phyloP scores from a whole-genome alignment of 2,329 filamentous ascomycete species.

The Fusarium annulatum region DNA sequence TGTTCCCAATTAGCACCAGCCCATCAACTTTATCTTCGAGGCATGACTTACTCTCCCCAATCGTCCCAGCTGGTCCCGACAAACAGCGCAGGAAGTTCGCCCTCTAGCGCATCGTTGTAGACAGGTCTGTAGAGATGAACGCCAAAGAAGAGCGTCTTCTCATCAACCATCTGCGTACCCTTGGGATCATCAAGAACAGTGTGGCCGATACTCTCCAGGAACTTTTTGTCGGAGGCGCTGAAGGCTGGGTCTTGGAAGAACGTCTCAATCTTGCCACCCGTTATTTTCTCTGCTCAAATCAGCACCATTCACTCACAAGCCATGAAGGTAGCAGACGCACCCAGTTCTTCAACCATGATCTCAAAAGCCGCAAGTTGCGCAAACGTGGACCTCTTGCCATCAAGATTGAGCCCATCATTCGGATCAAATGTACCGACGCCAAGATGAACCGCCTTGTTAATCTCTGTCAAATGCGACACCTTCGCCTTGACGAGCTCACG shows the following conservation, averaged over 20 bases:
- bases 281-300: constrained; percentile 33
- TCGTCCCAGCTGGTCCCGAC: constrained; percentile 66
- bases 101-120: constrained; percentile 63
- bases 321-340: constrained; percentile 44
- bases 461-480: constrained; percentile 4
- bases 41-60: constrained; percentile 60
- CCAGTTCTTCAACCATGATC: constrained; percentile 57
- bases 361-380: constrained; percentile 66
- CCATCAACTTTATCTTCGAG: too few relatives aligned
- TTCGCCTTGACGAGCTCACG: constrained; percentile 48
- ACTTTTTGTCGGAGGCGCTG: constrained; percentile 59
- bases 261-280: constrained; percentile 52
- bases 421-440: constrained; percentile 67
- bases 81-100: constrained; percentile 62
- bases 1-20: constrained; percentile 3
- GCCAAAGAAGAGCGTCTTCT: constrained; percentile 67
- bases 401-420: constrained; percentile 55
- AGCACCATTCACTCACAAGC: not conserved
- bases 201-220: constrained; percentile 67
- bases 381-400: constrained; percentile 59
- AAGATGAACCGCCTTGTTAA: constrained; percentile 60
- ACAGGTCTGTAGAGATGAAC: constrained; percentile 68
- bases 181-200: constrained; percentile 61
- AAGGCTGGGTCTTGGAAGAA: constrained; percentile 68
- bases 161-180: constrained; percentile 62